phyloP scores from a whole-genome alignment of 306 rosid species.

The Gynostemma pentaphyllum region DNA sequence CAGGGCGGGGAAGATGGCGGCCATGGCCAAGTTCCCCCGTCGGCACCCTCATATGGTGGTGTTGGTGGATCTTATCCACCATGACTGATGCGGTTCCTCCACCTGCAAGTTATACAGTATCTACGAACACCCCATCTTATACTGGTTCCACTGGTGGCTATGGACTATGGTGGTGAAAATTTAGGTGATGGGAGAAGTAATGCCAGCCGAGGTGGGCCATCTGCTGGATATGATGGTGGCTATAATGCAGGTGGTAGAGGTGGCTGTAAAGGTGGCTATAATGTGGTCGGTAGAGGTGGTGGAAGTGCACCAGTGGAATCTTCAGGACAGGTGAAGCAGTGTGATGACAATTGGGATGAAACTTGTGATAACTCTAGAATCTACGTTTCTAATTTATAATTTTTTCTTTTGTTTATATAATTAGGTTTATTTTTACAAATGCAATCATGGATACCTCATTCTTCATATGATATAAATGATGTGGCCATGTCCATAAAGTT shows the following conservation, averaged over 20 bases:
- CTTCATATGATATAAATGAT: background rate
- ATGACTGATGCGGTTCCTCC: conserved; percentile 84
- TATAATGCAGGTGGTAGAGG: conserved; percentile 52
- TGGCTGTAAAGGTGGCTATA: no score
- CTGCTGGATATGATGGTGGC: conserved; percentile 38
- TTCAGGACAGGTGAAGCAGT: conserved; percentile 82
- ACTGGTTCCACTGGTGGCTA: conserved; percentile 57
- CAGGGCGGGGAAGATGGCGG: conserved; percentile 75
- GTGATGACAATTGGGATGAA: conserved; percentile 78
- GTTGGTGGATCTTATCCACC: conserved; percentile 56
- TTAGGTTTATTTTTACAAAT: no score
- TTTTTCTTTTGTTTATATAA: no score
- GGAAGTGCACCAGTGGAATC: conserved; percentile 55
- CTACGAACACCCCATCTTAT: conserved; percentile 77
- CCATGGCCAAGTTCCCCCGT: conserved; percentile 59
- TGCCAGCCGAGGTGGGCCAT: conserved; percentile 53
- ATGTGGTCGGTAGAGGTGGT: conserved; percentile 16
- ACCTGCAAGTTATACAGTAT: conserved; percentile 69
- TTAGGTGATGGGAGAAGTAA: conserved; percentile 40
- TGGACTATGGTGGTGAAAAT: conserved; percentile 48
- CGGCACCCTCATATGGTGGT: conserved; percentile 46
- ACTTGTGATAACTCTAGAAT: conserved; percentile 93
- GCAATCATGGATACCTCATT: background rate
- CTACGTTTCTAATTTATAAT: conserved; percentile 87
- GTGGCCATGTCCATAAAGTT: background rate